Evolutionary conservation across 2,329 filamentous ascomycete species (phyloP).

Genomic region (Tetracladium maxilliforme): DNA sequence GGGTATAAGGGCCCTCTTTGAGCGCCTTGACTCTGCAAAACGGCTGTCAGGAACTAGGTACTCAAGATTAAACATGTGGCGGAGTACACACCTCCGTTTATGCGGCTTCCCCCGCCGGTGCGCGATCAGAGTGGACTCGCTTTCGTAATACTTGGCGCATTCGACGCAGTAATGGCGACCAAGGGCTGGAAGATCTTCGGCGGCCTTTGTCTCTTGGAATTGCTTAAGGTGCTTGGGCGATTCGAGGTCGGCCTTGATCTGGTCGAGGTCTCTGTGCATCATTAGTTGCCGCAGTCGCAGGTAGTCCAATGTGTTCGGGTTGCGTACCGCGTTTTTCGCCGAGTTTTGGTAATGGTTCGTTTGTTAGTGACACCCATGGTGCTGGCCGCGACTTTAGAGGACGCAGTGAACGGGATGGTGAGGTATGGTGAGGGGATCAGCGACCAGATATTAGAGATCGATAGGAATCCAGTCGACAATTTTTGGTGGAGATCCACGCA

Average conservation of each 20-base stretch:
- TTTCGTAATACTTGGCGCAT: slow-evolving; percentile 95
- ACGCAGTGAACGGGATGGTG: neutral
- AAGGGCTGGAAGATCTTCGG: slow-evolving; percentile 77
- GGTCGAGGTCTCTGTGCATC: slow-evolving; percentile 68
- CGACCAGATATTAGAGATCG: neutral
- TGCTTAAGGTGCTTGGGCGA: slow-evolving; percentile 68
- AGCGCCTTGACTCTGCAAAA: slow-evolving; percentile 58
- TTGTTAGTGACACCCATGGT: slow-evolving; percentile 57
- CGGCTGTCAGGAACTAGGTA: neutral
- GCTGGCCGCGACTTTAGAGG: slow-evolving; percentile 6
- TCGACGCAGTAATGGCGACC: slow-evolving; percentile 80
- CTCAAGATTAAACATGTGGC: neutral
- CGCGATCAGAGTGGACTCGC: slow-evolving; percentile 55
- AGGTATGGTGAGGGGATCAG: neutral
- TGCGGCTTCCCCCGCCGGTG: slow-evolving; percentile 86
- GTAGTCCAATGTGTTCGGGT: neutral
- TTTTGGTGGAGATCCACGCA: too few species aligned
- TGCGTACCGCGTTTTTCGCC: slow-evolving; percentile 50
- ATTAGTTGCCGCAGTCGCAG: slow-evolving; percentile 4
- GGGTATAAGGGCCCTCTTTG: slow-evolving; percentile 71
- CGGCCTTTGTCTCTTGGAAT: slow-evolving; percentile 63
- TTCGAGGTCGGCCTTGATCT: slow-evolving; percentile 71
- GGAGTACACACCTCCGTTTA: slow-evolving; percentile 56
- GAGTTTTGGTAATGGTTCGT: slow-evolving; percentile 57
- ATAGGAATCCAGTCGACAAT: too few species aligned